phyloP scores from a whole-genome alignment of 176 grass and related monocot genomes.

The Raddia distichophylla region DNA sequence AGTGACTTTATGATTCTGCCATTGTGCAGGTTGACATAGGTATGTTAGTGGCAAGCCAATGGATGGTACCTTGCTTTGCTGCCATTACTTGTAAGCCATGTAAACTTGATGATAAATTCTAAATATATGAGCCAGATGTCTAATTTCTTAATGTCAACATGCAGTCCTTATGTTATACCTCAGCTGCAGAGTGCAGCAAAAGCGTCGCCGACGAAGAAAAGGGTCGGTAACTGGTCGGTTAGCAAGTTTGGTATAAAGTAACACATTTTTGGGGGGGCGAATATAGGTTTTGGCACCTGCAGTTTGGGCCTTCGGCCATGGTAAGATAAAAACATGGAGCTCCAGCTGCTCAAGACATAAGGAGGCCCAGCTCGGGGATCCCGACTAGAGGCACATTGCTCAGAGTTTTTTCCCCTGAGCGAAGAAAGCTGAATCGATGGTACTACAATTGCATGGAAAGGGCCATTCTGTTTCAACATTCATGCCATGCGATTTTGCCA shows the following conservation, averaged over 20 bases:
- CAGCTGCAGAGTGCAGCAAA: conserved; percentile 83
- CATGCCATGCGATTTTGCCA: background rate
- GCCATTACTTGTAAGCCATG: conserved; percentile 73
- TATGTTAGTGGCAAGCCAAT: conserved; percentile 81
- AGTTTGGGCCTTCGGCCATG: conserved; percentile 2
- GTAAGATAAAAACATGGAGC: background rate
- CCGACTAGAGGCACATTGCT: background rate
- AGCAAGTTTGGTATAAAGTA: conserved; percentile 57
- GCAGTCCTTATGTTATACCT: conserved; percentile 81
- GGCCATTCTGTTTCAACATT: background rate
- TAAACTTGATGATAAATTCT: background rate
- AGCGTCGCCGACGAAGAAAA: conserved; percentile 69
- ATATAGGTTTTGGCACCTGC: conserved; percentile 1
- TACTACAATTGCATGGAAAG: background rate
- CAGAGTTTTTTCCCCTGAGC: conserved; percentile 6
- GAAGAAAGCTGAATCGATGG: conserved; percentile 11
- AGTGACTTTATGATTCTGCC: conserved; percentile 24
- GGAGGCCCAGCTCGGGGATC: background rate
- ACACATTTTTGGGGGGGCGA: background rate
- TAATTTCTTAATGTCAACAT: conserved; percentile 21
- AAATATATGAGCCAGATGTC: conserved; percentile 1
- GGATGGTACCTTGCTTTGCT: conserved; percentile 84
- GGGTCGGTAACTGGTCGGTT: conserved; percentile 58
- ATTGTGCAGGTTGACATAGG: conserved; percentile 72
- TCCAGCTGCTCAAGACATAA: background rate